Base-by-base conservation (phyloP, 2,329 filamentous ascomycete genomes). In the Venturia nashicola region DNA sequence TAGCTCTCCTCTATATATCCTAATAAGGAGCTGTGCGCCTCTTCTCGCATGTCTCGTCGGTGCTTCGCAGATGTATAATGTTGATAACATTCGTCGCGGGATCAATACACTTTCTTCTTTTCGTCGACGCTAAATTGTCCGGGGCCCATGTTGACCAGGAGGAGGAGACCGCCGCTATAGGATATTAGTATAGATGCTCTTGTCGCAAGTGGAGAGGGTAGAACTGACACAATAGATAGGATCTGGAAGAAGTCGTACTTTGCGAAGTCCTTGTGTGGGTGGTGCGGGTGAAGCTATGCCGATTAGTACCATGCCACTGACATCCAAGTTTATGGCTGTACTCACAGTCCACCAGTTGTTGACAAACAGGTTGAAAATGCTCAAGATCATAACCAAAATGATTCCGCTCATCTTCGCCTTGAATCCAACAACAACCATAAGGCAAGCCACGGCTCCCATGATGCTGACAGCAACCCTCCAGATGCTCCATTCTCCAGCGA, bases 161-260 rank as follows among this genome's bases (percentile, higher is more conserved):
- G 87, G 65, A 99, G 83, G 65, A 99, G 89, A 76, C 94, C 94
- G 68, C 94, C 94, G 69, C 84, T 85, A 66, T 18, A 54, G 61
- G 44, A 62, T 48, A 61, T 72, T 70, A 73, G 70, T 64, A 39
- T 64, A 62, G 36, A 43, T 69, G 39, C 67, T 48, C 55, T 16
- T 34, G 36, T 60, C 63, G 40, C 32, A 46, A 39, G 44, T 64
- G 23, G 12, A 60, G 20, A 23, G 57, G 67, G 67, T 65, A 48
- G 51, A 43, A 80, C 83, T 76, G 83, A 85, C 83, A 97, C 93
- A 75, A 99, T 99, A 62, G 94, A 99, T 64, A 99, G 83, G 71
- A 97, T 97, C 82, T 99, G 94, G 87, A 99, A 99, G 83, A 99
- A 99, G 77, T 99, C 94, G 84, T 99, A 99, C 81, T 99, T 99